These are phyloP conservation scores for Pelargonium myrrhifolium DNA, from an alignment of 441 rosid species.

Conservation along the genomic window DNA sequence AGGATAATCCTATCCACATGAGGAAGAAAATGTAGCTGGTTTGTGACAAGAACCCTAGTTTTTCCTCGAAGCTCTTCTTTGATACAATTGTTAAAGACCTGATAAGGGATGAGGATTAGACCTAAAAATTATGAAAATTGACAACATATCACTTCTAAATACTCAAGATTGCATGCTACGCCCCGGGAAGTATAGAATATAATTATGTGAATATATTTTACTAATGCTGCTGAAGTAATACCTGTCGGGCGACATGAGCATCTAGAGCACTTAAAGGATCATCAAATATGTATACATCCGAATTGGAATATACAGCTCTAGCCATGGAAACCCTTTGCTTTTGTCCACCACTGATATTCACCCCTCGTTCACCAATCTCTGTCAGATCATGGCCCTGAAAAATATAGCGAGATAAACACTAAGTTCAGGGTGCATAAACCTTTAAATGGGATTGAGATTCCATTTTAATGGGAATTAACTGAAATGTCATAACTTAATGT, in stretches of 20 bases:
- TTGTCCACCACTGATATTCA: conserved; percentile 93
- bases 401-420: conserved; percentile 19
- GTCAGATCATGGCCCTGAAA: conserved; percentile 87
- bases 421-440: conserved; percentile 11
- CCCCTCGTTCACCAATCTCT: conserved; percentile 97
- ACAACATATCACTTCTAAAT: conserved; percentile 5
- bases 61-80: conserved; percentile 68
- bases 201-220: background rate
- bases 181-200: background rate
- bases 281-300: conserved; percentile 82
- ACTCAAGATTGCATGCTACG: background rate
- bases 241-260: conserved; percentile 93
- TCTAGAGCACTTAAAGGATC: conserved; percentile 95
- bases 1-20: conserved; percentile 81
- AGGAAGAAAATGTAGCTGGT: conserved; percentile 91
- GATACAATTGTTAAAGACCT: conserved; percentile 90
- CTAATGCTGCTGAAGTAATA: conserved; percentile 18
- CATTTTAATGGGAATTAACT: conserved; percentile 16
- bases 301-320: conserved; percentile 80
- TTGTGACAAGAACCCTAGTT: conserved; percentile 96
- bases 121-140: conserved; percentile 2
- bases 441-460: background rate
- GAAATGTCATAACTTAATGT: conserved; percentile 5
- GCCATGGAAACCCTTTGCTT: conserved; percentile 99
- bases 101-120: conserved; percentile 23